Evolutionary conservation across 345 rosid genomes (phyloP), one percentile per base, ranked within the genome.

Genomic region (Ceriops decandra): DNA sequence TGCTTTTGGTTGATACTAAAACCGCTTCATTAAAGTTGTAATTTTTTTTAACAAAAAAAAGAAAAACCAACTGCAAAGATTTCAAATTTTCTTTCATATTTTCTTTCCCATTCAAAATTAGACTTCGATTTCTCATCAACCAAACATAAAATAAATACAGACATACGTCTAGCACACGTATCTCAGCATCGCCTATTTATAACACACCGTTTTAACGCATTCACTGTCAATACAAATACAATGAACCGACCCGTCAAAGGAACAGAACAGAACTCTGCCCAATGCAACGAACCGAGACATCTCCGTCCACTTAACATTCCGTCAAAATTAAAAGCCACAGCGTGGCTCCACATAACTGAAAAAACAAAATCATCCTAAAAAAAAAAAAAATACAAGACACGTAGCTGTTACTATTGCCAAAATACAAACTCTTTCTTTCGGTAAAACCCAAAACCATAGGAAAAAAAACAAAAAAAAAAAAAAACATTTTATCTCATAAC

Each of bases 231-330:
- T 38, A 38, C 46, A 38, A 38, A 38, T 38, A 38, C 46, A 38
- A 38, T 9, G 9, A 53, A 53, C 13, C 58, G 15, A 53, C 26
- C 5, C 58, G 58, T 53, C 26, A 53, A 8, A 24, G 26, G 7
- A 3, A 21, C 10, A 33, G 46, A 38, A 38, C 46, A 21, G 26
- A 53, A 8, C 58, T 53, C 58, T 53, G 22, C 5, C 26, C 26
- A 60, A n/a, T 57, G 17, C 59, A 64, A 52, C 49, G 33, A 47
- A 64, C 26, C 59, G 0, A 33, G 69, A 58, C 35, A 64, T 30
- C 11, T 21, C 46, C 10, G 46, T 10, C 11, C 57, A 32, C 30
- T 51, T 10, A 59, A 49, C 35, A 52, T 70, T 54, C 5, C 42
- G 20, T 53, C 58, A 24, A 8, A 7, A 9, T 8, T 21, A n/a